Base-by-base conservation (phyloP, 1,284 basidiomycete genomes). In the Leccinum subfulvum region DNA sequence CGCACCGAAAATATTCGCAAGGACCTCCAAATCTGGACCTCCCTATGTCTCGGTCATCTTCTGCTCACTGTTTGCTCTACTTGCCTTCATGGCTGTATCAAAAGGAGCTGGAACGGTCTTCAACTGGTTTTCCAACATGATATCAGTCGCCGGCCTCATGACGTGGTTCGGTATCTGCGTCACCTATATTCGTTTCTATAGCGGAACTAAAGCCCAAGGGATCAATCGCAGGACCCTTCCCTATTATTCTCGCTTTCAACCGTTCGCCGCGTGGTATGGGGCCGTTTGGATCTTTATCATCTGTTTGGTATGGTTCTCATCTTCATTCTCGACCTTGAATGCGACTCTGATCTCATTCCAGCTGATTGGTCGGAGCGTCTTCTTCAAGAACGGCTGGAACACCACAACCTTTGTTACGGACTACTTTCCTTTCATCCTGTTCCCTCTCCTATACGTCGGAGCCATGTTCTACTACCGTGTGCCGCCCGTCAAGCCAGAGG, bases 161-260 rank as follows among this genome's bases (percentile, higher is more conserved):
- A 91, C 90, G 13, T 97, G 94, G 94, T 88, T 91, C 71, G 91
- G 88, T 64, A 96, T 96, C 70, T 81, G 81, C 44, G 67, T 94
- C 58, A 91, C 89, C 6, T 94, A 94, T 75, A 75, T 93, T 62
- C 87, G 91, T 39, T 96, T 96, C 81, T 81, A 92, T 73, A 73
- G 79, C 6, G 94, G 92, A 49, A 73, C 91, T 73, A 87, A 88
- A 71, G 87, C 77, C 1, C 94, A 96, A 71, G 90, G 90, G 18
- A 83, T 87, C 65, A 81, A 88, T 65, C 82, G 93, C 57, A 77
- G 65, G 6, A 80, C 77, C 2, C 81, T 97, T 9, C 94, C 94
- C 0, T 95, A 83, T 74, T 71, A 71, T 6, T 84, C 85, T 7
- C 75, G 73, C 18, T 57, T 89, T 18, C 85, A 93, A 72, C 90